Conservation (phyloP, 106 monocot genomes). For the Acorus gramineus region DNA sequence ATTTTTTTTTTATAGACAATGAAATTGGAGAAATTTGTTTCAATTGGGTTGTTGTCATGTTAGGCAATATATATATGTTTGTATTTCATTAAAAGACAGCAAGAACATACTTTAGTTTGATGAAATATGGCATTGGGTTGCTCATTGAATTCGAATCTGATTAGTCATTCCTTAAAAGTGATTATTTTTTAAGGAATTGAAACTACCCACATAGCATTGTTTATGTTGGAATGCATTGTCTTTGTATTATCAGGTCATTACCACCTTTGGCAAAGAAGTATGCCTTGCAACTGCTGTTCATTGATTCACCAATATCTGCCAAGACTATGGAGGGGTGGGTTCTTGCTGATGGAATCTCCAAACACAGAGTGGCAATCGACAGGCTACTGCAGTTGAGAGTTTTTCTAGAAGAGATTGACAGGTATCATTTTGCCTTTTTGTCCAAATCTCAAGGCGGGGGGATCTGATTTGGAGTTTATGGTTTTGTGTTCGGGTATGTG, state of each 20-base stretch:
- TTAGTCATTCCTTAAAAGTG: no score
- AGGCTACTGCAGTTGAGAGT: slow-evolving; percentile 78
- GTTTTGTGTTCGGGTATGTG: neutral
- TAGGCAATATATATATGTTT: no score
- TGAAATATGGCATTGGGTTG: no score
- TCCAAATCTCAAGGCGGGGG: neutral
- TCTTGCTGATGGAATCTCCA: slow-evolving; percentile 63
- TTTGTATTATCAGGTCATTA: slow-evolving; percentile 44
- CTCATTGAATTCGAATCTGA: no score
- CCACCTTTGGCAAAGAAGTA: slow-evolving; percentile 95
- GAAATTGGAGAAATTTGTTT: no score
- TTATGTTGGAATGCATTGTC: neutral
- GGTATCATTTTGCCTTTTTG: slow-evolving; percentile 19
- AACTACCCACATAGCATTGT: neutral
- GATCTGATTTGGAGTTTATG: neutral
- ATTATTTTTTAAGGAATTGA: no score
- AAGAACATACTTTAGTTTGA: no score
- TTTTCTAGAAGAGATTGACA: slow-evolving; percentile 68
- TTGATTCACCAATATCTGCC: slow-evolving; percentile 55
- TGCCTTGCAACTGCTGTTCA: slow-evolving; percentile 70
- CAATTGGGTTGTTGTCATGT: no score
- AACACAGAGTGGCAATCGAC: slow-evolving; percentile 88
- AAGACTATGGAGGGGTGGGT: slow-evolving; percentile 91
- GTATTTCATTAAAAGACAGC: no score
- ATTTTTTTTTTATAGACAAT: no score